Conservation (phyloP, 2,329 filamentous ascomycete genomes). For the Sphaerostilbella broomeana region DNA sequence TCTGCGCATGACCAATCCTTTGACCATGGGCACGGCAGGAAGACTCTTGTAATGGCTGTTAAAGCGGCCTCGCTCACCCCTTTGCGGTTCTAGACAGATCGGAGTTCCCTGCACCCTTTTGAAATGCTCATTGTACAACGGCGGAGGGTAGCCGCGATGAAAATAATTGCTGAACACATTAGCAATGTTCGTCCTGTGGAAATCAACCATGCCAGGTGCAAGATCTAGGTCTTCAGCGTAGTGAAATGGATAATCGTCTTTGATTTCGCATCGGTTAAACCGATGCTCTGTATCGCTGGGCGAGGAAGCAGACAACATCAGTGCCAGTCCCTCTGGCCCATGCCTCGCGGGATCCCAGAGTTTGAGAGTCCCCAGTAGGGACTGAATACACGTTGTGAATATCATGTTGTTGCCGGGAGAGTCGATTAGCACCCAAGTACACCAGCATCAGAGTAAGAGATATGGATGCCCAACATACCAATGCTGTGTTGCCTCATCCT, state of each 20-base stretch:
- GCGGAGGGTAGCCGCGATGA: background rate
- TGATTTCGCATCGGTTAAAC: constrained; percentile 3
- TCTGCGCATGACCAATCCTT: constrained; percentile 7
- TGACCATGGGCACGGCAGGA: constrained; percentile 1
- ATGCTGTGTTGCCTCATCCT: constrained; percentile 2
- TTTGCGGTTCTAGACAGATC: background rate
- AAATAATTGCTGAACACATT: background rate
- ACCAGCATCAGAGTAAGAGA: background rate
- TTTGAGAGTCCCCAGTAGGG: constrained; percentile 2
- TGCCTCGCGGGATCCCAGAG: constrained; percentile 4
- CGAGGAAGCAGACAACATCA: constrained; percentile 6
- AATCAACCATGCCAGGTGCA: background rate
- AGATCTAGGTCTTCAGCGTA: constrained; percentile 6
- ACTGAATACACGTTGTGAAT: constrained; percentile 5
- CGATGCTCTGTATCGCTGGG: constrained; percentile 9
- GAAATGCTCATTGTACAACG: background rate
- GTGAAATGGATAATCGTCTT: constrained; percentile 4
- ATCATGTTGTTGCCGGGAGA: constrained; percentile 2
- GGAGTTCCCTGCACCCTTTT: constrained; percentile 3
- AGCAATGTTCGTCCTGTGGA: background rate
- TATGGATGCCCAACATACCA: background rate
- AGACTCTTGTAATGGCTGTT: background rate
- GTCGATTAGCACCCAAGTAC: background rate
- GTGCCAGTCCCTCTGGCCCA: background rate
- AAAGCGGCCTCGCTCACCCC: background rate